These are phyloP conservation scores for Entomortierella parvispora DNA, from an alignment of 192 early-diverging fungal species.

Conservation along the genomic window DNA sequence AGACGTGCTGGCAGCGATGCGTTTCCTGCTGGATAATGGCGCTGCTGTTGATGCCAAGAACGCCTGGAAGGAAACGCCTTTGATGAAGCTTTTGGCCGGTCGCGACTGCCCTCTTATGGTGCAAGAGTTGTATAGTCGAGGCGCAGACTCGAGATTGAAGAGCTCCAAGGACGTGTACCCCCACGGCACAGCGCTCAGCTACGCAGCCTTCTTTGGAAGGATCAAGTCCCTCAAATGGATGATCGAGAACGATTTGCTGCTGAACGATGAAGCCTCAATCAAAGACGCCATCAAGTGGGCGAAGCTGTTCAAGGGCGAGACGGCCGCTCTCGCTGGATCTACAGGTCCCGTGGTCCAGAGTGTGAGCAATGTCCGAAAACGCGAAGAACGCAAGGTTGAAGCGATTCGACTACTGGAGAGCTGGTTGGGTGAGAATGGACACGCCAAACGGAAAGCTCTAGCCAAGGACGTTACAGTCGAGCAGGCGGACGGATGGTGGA, in stretches of 20 bases:
- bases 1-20: conserved; percentile 45
- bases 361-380: conserved; percentile 17
- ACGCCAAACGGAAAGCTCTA: conserved; percentile 19
- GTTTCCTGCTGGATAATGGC: conserved; percentile 39
- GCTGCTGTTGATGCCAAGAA: conserved; percentile 48
- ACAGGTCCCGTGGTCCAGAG: conserved; percentile 7
- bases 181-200: conserved; percentile 34
- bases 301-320: conserved; percentile 10
- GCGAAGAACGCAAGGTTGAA: conserved; percentile 40
- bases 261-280: conserved; percentile 41
- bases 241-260: conserved; percentile 45
- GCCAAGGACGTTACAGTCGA: conserved; percentile 20
- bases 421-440: conserved; percentile 40
- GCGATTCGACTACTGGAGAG: conserved; percentile 26
- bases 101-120: conserved; percentile 48
- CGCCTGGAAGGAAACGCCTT: conserved; percentile 46
- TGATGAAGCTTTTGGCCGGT: conserved; percentile 39
- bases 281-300: conserved; percentile 47
- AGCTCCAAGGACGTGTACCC: conserved; percentile 45
- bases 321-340: neutral
- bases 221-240: conserved; percentile 50
- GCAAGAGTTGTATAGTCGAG: conserved; percentile 49
- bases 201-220: conserved; percentile 41
- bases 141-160: conserved; percentile 38
- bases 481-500: conserved; percentile 30